Evolutionary conservation across 192 early-diverging fungal genomes (phyloP), one percentile per base, ranked within the genome.

Genomic region (Coemansia sp.): DNA sequence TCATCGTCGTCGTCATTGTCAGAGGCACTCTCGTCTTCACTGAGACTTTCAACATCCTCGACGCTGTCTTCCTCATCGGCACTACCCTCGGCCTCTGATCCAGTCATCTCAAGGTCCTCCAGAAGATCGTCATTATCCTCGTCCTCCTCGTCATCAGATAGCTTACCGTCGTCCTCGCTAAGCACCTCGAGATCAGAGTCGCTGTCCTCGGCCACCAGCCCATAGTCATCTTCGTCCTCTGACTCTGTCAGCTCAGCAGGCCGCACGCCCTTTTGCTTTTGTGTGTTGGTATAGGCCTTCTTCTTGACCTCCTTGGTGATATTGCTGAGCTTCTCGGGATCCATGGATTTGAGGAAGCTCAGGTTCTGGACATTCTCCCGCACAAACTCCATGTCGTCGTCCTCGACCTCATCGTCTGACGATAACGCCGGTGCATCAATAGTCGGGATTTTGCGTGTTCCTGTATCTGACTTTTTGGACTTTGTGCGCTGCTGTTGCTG

Each of bases 361-460:
- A 76, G 46, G 19, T 52, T 65, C 9, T 46, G 14, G 5, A 50
- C 60, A 30, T 70, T 70, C 25, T 58, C 57, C 8, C 35, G 47
- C 51, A 70, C 64, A 68, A 78, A 78, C 18, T 50, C 60, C 36
- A 71, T 34, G 29, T 80, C 78, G 5, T 72, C 72, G 7, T 58
- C 64, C 15, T 72, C 55, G 1, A 71, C 28, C 9, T 64, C 58
- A 13, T 78, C 74, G 29, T 67, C 60, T 10, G 58, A 52, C 32
- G 43, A 28, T 9, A 35, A n/a, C 18, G 4, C 50, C 15, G 43
- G 33, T 5, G 6, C 5, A 11, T 32, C 30, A 11, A 32, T 32
- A 11, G 30, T 32, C 5, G 30, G 30, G 6, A 32, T 11, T 5
- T 8, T 32, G 11, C 6, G 30, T 32, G 30, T 11, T 32, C n/a